A percentile compares a stretch with the other conserved stretches of the same genome.
phyloP scores from a whole-genome alignment of 2,329 filamentous ascomycete genomes.

The Aspergillus hortae region DNA sequence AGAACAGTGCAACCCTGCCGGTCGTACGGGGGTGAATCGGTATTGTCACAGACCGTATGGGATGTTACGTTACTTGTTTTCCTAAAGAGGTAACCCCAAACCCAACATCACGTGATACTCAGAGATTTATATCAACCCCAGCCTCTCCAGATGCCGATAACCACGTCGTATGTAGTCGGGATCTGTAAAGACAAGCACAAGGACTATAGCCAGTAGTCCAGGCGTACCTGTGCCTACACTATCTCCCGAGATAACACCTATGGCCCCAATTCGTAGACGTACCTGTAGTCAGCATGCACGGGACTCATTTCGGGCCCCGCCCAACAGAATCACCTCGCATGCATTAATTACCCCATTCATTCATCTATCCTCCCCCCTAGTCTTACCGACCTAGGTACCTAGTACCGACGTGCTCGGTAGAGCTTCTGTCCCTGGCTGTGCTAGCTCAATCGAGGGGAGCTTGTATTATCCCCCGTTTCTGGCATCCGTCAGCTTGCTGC shows the following conservation, averaged over 20 bases:
- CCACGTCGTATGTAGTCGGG: too few species aligned
- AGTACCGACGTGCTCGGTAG: background rate
- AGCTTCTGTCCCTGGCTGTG: background rate
- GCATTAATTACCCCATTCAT: background rate
- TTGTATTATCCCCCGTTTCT: conserved; percentile 17
- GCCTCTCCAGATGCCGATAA: too few species aligned
- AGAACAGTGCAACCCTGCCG: conserved; percentile 21
- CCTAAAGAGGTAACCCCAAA: too few species aligned
- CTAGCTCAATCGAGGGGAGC: conserved; percentile 7
- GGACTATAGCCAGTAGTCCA: too few species aligned
- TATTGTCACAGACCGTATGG: background rate
- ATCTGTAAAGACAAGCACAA: too few species aligned
- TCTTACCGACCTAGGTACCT: background rate
- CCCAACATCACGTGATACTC: too few species aligned
- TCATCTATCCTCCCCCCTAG: background rate
- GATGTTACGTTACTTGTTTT: too few species aligned
- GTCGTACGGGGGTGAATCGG: conserved; percentile 4
- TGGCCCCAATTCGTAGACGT: background rate
- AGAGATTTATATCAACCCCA: too few species aligned
- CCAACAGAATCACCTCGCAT: background rate
- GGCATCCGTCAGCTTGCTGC: conserved; percentile 14
- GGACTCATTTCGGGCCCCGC: too few species aligned
- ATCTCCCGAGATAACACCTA: too few species aligned
- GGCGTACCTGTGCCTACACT: too few species aligned
- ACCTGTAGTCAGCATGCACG: too few species aligned